These are phyloP conservation scores for Simplicillium aogashimaense DNA, from an alignment of 2,329 filamentous ascomycete species.

Conservation along the genomic window DNA sequence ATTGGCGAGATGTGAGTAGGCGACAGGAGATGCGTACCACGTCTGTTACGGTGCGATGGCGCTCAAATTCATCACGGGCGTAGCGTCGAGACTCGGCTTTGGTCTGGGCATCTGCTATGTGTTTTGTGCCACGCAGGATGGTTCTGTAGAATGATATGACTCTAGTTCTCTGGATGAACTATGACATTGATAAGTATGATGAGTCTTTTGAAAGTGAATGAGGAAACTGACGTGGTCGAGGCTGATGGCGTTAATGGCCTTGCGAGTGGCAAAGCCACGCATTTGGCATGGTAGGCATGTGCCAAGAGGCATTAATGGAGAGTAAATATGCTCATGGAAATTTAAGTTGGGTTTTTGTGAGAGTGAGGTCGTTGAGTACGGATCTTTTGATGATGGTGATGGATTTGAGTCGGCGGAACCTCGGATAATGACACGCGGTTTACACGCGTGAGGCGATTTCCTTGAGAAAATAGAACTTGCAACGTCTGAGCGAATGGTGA, in stretches of 20 bases:
- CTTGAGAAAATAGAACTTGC: background rate
- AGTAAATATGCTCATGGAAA: too few relatives aligned
- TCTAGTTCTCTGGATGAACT: conserved; percentile 50
- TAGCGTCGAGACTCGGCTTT: conserved; percentile 46
- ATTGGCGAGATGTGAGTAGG: too few relatives aligned
- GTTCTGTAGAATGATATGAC: conserved; percentile 48
- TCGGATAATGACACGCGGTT: conserved; percentile 5
- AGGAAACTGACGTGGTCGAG: conserved; percentile 44
- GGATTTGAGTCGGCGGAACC: conserved; percentile 9
- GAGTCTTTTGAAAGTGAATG: background rate
- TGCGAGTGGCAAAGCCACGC: conserved; percentile 5
- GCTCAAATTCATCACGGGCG: conserved; percentile 51
- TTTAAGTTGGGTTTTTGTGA: too few relatives aligned
- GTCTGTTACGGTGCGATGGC: conserved; percentile 46
- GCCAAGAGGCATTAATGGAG: too few relatives aligned
- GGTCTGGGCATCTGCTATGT: conserved; percentile 39
- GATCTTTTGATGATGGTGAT: conserved; percentile 1
- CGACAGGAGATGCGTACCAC: conserved; percentile 28
- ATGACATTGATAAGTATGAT: background rate
- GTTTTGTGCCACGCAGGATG: conserved; percentile 43
- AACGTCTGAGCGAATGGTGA: background rate
- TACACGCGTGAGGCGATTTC: background rate
- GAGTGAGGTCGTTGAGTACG: background rate
- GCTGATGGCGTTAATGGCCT: conserved; percentile 31
- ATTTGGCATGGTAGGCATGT: background rate